Evolutionary conservation across 352 stramenopile species (phyloP).

Genomic region (Hyphochytrium catenoides): DNA sequence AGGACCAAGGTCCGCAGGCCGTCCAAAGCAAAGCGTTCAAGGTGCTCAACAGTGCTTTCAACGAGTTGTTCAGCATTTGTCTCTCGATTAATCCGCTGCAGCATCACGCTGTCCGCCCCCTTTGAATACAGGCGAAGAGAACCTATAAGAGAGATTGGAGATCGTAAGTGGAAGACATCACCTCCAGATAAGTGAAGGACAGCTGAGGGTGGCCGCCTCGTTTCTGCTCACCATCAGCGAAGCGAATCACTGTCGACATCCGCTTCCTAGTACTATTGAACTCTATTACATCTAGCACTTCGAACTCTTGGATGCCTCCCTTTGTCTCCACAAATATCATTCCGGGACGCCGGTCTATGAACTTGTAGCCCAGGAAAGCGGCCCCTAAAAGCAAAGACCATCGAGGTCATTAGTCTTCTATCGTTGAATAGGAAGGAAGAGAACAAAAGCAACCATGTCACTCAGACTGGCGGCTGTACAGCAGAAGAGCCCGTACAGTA

Average conservation of each 20-base stretch:
- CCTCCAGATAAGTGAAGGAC: no score
- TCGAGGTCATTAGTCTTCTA: no score
- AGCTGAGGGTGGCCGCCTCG: no score
- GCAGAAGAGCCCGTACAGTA: no score
- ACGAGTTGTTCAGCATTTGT: constrained; percentile 3
- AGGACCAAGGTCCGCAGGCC: constrained; percentile 66
- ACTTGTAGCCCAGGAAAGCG: constrained; percentile 49
- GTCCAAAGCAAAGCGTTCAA: constrained; percentile 56
- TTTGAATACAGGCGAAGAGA: neutral
- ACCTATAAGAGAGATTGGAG: no score
- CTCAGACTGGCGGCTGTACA: no score
- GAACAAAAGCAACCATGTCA: no score
- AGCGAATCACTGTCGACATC: constrained; percentile 90
- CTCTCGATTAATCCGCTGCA: constrained; percentile 4
- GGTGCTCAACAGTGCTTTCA: no score
- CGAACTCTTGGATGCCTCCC: constrained; percentile 29
- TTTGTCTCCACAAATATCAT: constrained; percentile 14
- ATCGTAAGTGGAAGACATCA: no score
- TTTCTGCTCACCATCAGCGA: constrained; percentile 8
- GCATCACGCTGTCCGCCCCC: constrained; percentile 3
- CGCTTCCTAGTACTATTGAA: constrained; percentile 95
- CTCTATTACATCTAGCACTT: constrained; percentile 85
- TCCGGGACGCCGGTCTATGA: constrained; percentile 31
- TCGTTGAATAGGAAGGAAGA: no score
- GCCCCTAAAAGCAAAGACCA: constrained; percentile 16